These are phyloP conservation scores for Grosmannia penicillata DNA, from an alignment of 2,329 filamentous ascomycete genomes.

Conservation along the genomic window DNA sequence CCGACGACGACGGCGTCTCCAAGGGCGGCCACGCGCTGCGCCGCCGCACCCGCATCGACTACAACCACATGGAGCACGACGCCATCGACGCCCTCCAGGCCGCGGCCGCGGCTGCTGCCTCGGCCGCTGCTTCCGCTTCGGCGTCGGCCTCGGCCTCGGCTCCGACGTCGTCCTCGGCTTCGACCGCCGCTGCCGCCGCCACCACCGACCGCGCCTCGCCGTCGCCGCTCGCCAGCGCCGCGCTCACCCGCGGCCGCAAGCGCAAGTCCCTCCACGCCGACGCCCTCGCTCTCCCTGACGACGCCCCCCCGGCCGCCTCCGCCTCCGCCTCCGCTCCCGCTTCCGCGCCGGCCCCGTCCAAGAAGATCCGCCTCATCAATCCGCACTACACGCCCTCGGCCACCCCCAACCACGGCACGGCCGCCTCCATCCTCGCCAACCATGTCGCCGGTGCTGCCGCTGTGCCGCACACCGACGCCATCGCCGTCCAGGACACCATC, in stretches of 20 bases:
- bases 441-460: neutral
- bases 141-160: constrained; percentile 9
- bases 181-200: constrained; percentile 26
- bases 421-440: neutral
- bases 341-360: constrained; percentile 15
- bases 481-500: constrained; percentile 43
- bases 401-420: neutral
- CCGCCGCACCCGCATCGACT: constrained; percentile 41
- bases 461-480: constrained; percentile 20
- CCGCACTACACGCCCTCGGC: constrained; percentile 1
- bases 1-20: constrained; percentile 31
- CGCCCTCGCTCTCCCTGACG: constrained; percentile 8
- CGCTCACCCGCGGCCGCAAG: neutral
- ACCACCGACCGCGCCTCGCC: constrained; percentile 47
- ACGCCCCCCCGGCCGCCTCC: constrained; percentile 7
- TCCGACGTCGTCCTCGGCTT: neutral
- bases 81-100: constrained; percentile 8
- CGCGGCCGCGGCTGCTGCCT: constrained; percentile 11
- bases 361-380: constrained; percentile 20
- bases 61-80: constrained; percentile 36
- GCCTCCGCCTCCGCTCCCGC: constrained; percentile 13
- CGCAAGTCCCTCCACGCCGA: neutral
- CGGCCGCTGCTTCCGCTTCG: constrained; percentile 15
- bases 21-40: constrained; percentile 45
- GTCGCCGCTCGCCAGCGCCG: neutral